Conservation (phyloP, 2,329 filamentous ascomycete species). For the Stagonosporopsis rhizophila region DNA sequence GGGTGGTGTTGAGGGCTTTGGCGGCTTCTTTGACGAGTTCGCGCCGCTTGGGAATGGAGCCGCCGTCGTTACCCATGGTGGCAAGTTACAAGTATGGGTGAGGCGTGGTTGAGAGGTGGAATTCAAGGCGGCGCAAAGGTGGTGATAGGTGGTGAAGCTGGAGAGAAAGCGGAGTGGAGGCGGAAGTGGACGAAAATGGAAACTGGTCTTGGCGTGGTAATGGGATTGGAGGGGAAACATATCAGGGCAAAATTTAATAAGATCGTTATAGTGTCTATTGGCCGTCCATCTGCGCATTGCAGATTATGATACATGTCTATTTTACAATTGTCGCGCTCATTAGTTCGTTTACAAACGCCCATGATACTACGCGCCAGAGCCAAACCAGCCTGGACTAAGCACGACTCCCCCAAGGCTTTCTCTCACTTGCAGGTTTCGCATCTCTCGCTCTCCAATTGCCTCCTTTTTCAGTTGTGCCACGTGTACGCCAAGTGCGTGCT, state of each 20-base stretch:
- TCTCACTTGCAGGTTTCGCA: constrained; percentile 22
- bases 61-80: constrained; percentile 94
- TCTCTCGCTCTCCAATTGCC: constrained; percentile 26
- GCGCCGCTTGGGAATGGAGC: constrained; percentile 90
- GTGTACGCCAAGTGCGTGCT: constrained; percentile 2
- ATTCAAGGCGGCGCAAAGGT: constrained; percentile 8
- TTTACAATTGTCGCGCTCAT: not conserved
- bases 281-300: constrained; percentile 1
- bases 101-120: too few species aligned
- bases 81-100: not conserved
- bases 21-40: constrained; percentile 96
- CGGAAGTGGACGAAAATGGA: constrained; percentile 24
- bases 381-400: not conserved
- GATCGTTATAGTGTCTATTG: not conserved
- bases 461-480: not conserved
- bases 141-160: not conserved
- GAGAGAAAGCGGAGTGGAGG: constrained; percentile 19
- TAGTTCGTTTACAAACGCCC: not conserved
- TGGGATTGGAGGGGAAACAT: too few species aligned
- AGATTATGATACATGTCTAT: constrained; percentile 16
- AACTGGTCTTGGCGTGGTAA: constrained; percentile 5
- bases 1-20: constrained; percentile 78
- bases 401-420: constrained; percentile 20
- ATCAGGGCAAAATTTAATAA: not conserved
- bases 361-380: not conserved